Conservation (phyloP, 2,329 filamentous ascomycete genomes). For the Pseudogymnoascus sp. region DNA sequence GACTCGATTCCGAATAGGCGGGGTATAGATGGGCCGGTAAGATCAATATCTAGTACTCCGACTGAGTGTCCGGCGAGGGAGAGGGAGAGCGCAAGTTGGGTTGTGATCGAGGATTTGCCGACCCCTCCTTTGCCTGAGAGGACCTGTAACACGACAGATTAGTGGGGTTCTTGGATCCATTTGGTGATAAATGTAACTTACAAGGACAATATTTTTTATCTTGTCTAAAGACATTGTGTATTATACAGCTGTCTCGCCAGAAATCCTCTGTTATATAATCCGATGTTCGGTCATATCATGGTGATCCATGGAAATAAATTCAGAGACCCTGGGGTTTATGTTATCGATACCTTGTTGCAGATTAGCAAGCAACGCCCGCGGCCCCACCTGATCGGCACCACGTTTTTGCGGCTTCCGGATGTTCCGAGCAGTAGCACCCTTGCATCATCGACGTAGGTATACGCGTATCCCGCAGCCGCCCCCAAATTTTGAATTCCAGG, state of each 20-base stretch:
- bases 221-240: slow-evolving; percentile 55
- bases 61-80: slow-evolving; percentile 80
- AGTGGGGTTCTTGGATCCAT: background rate
- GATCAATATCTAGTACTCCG: slow-evolving; percentile 90
- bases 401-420: slow-evolving; percentile 4
- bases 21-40: slow-evolving; percentile 93
- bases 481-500: background rate
- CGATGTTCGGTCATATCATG: background rate
- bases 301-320: background rate
- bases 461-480: background rate
- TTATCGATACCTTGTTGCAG: slow-evolving; percentile 6
- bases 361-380: slow-evolving; percentile 5
- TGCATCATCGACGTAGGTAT: slow-evolving; percentile 6
- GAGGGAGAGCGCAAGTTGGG: slow-evolving; percentile 85
- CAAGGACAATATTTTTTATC: slow-evolving; percentile 71
- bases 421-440: background rate
- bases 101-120: slow-evolving; percentile 95
- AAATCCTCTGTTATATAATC: background rate
- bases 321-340: slow-evolving; percentile 6
- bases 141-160: slow-evolving; percentile 37
- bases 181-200: slow-evolving; percentile 31
- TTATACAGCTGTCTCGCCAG: background rate
- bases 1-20: slow-evolving; percentile 86
- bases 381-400: slow-evolving; percentile 6
- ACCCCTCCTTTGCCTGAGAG: slow-evolving; percentile 97